phyloP scores from a whole-genome alignment of 2,329 filamentous ascomycete genomes.

The Clonostachys solani region DNA sequence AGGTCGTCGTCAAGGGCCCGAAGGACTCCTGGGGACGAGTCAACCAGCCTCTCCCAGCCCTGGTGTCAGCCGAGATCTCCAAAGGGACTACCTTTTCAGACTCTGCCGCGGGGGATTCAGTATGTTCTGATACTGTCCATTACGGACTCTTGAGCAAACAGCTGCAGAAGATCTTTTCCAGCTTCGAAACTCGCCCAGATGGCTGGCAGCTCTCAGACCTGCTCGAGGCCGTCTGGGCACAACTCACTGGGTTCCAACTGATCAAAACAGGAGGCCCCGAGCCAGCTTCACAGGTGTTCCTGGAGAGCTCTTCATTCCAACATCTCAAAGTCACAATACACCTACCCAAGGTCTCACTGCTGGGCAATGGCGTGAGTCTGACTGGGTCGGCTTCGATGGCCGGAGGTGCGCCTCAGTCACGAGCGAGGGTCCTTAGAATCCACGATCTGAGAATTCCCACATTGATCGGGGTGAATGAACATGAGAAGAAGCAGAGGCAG shows the following conservation, averaged over 20 bases:
- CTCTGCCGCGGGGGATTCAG: conserved; percentile 53
- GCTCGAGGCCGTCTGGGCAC: not conserved
- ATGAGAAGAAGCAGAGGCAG: conserved; percentile 65
- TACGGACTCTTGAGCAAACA: conserved; percentile 69
- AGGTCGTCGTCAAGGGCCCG: conserved; percentile 49
- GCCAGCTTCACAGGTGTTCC: conserved; percentile 14
- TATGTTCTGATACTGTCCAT: conserved; percentile 69
- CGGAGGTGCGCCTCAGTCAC: conserved; percentile 12
- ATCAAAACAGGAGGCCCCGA: too few relatives aligned
- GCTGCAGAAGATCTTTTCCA: conserved; percentile 43
- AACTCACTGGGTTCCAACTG: not conserved
- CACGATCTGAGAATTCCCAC: conserved; percentile 59
- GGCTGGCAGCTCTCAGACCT: not conserved
- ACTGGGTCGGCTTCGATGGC: conserved; percentile 28
- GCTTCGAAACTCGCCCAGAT: not conserved
- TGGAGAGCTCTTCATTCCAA: conserved; percentile 27
- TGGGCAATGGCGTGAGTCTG: conserved; percentile 56
- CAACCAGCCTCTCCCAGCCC: conserved; percentile 54
- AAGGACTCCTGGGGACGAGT: conserved; percentile 65
- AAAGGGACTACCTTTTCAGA: conserved; percentile 51
- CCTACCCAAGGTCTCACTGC: conserved; percentile 65
- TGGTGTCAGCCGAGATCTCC: conserved; percentile 55
- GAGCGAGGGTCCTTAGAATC: conserved; percentile 37
- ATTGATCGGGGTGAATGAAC: conserved; percentile 67
- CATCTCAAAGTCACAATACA: conserved; percentile 47